Evolutionary conservation across 441 rosid species (phyloP), one percentile per base, ranked within the genome.

Genomic region (Isatis lusitanica): DNA sequence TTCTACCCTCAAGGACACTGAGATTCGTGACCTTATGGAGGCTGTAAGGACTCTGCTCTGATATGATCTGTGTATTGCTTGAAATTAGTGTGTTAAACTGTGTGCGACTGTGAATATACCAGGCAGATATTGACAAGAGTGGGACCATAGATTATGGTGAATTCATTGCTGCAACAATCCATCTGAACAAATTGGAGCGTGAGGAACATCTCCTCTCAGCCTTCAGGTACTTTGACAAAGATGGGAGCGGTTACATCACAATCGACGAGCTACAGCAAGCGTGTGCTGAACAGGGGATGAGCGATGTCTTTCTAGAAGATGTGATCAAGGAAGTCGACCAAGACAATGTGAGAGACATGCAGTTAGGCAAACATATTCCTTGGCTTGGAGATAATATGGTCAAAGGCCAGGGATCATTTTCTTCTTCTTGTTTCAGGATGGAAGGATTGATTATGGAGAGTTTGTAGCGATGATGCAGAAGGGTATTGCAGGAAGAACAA

Each of bases 61-160:
- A 35, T 30, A 40, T 70, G 65, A 70, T 61, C 9, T 24, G 39
- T 40, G 47, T 60, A 71, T 40, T 33, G 6, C 18, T 42, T 58
- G 47, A 65, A 50, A 60, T 31, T 62, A 67, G 31, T 51, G 42
- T 5, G 58, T 51, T 61, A 42, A 43, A 28, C 36, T 35, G 42
- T 62, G 21, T 15, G 64, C 40, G 53, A 38, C 50, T 78, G 70
- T 48, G n/a, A 48, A 66, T 3, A 64, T 36, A 30, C 67, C 89
- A 92, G 98, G 99, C 99, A 77, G 98, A 95, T 82, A 93, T 95
- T 76, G 98, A 93, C 87, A 95, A 95, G 74, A 95, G 91, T 60
- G 98, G 99, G 63, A 91, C 97, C 57, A 93, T 95, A 42, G 98
- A 95, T 74, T 95, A 92, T 53, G 92, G 97, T 6, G 98, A 95